These are phyloP conservation scores for Typha latifolia DNA, from an alignment of 176 grass and related monocot species.

Conservation along the genomic window DNA sequence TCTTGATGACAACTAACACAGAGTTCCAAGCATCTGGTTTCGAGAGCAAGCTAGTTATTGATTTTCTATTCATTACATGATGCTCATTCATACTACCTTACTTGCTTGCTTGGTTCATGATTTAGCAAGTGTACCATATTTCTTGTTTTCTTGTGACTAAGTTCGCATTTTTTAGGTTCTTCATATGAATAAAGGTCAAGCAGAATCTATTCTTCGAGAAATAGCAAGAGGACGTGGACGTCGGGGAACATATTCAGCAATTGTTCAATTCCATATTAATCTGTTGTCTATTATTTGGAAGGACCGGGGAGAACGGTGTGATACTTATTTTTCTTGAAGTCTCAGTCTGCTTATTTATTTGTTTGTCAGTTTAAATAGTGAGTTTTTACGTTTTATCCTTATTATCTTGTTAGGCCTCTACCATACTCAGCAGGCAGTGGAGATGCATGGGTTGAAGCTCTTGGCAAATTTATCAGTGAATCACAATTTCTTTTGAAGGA, in stretches of 20 bases:
- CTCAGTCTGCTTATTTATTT: background rate
- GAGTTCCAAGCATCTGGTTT: no score
- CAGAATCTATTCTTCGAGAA: slow-evolving; percentile 70
- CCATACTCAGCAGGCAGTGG: slow-evolving; percentile 38
- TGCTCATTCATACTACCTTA: no score
- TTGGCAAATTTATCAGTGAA: slow-evolving; percentile 43
- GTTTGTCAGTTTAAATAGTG: background rate
- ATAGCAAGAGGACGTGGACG: slow-evolving; percentile 44
- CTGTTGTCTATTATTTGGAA: slow-evolving; percentile 60
- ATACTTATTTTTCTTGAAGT: slow-evolving; percentile 13
- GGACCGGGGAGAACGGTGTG: slow-evolving; percentile 49
- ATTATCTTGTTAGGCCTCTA: slow-evolving; percentile 34
- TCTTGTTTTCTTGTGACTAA: slow-evolving; percentile 1
- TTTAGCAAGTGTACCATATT: background rate
- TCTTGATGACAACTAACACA: no score
- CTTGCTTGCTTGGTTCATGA: no score
- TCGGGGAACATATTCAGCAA: slow-evolving; percentile 29
- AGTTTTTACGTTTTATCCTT: slow-evolving; percentile 16
- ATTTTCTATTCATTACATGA: background rate
- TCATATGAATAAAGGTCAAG: slow-evolving; percentile 63
- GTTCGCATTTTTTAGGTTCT: slow-evolving; percentile 38
- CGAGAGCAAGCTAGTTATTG: background rate
- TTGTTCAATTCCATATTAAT: slow-evolving; percentile 61
- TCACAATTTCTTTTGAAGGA: slow-evolving; percentile 33
- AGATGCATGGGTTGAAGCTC: slow-evolving; percentile 46